These are phyloP conservation scores for Fusarium sp. DNA, from an alignment of 2,329 filamentous ascomycete genomes.

Conservation along the genomic window DNA sequence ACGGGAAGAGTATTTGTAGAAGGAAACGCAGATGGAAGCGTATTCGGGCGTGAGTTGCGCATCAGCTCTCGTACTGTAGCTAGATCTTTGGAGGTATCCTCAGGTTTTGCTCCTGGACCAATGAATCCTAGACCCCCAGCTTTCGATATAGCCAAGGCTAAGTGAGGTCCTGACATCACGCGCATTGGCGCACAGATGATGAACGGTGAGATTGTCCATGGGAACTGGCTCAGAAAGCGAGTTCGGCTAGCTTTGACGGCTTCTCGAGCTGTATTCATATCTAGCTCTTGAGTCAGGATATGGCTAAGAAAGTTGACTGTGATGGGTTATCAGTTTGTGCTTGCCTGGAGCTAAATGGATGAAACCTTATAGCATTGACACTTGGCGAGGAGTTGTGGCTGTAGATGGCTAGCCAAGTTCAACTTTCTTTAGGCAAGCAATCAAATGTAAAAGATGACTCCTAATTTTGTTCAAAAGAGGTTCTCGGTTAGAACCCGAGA, in stretches of 20 bases:
- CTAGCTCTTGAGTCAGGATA: not conserved
- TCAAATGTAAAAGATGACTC: not conserved
- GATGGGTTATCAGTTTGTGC: fast-evolving
- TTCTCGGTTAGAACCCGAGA: slow-evolving; percentile 17
- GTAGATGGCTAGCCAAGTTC: not conserved
- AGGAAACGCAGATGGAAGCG: slow-evolving; percentile 22
- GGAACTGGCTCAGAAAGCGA: slow-evolving; percentile 28
- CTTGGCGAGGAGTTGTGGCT: not conserved
- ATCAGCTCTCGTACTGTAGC: slow-evolving; percentile 46
- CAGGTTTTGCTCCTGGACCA: slow-evolving; percentile 54
- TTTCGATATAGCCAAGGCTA: slow-evolving; percentile 74
- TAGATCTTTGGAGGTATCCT: slow-evolving; percentile 50
- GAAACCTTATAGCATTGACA: not conserved
- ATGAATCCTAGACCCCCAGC: slow-evolving; percentile 75
- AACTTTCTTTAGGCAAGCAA: too few species aligned
- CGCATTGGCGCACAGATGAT: slow-evolving; percentile 78
- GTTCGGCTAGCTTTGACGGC: slow-evolving; percentile 3
- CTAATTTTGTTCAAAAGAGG: too few species aligned
- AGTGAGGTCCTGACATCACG: slow-evolving; percentile 65
- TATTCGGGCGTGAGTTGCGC: slow-evolving; percentile 17
- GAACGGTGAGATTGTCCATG: slow-evolving; percentile 58
- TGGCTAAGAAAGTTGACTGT: too few species aligned
- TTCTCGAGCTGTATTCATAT: slow-evolving; percentile 20
- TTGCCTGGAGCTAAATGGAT: not conserved
- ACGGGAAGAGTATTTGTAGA: slow-evolving; percentile 54